Percentiles rank a stretch among this genome's conserved stretches.
phyloP scores from a whole-genome alignment of 2,329 filamentous ascomycete species.

The Colletotrichum sp. region DNA sequence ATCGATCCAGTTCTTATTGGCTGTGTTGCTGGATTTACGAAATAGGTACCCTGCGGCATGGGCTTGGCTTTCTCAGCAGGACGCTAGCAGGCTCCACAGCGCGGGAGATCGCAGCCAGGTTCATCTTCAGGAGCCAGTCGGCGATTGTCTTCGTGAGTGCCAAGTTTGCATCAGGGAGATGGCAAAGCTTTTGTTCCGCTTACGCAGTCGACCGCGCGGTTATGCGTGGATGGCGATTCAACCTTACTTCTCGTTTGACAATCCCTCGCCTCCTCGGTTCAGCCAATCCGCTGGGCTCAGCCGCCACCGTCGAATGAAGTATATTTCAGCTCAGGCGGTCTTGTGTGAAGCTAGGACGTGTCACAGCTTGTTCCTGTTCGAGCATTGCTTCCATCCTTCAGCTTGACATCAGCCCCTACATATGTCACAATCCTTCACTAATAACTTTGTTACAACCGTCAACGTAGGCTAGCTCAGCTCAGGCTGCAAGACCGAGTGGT shows the following conservation, averaged over 20 bases:
- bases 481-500: neutral
- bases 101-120: conserved; percentile 2
- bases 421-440: neutral
- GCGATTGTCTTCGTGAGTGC: neutral
- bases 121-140: neutral
- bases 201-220: neutral
- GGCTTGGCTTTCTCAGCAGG: neutral
- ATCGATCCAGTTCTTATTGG: conserved; percentile 3
- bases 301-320: neutral
- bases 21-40: neutral
- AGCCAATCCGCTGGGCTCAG: neutral
- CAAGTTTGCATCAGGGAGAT: neutral
- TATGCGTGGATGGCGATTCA: neutral
- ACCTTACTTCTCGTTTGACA: neutral
- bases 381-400: neutral
- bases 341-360: conserved; percentile 3
- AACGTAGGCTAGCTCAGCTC: neutral
- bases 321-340: neutral
- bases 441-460: neutral
- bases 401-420: neutral
- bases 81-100: neutral
- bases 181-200: neutral
- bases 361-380: neutral
- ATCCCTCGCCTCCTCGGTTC: neutral
- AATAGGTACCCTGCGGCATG: neutral